Percentiles rank a stretch among this genome's conserved stretches.
These are phyloP conservation scores for Circinella minor DNA, from an alignment of 371 early-diverging fungal species.

Conservation along the genomic window DNA sequence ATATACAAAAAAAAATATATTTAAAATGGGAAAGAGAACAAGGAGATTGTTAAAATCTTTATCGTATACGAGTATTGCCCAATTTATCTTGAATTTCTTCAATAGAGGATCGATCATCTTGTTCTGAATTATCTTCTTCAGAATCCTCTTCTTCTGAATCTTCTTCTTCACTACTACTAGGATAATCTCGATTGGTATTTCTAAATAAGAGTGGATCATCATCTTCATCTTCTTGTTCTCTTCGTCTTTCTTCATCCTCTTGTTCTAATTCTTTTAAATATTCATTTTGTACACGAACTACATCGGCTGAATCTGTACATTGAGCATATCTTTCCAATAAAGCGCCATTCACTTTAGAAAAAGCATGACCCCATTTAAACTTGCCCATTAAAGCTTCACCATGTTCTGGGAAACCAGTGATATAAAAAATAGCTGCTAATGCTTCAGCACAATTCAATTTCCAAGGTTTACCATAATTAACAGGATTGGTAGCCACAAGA, in stretches of 20 bases:
- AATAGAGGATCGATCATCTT: constrained; percentile 23
- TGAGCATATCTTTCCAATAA: constrained; percentile 80
- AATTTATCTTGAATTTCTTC: constrained; percentile 24
- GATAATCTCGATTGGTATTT: constrained; percentile 58
- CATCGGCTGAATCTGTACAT: constrained; percentile 86
- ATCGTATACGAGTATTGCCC: constrained; percentile 24
- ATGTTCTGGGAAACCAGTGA: constrained; percentile 86
- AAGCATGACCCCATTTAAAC: constrained; percentile 98
- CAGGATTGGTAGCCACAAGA: constrained; percentile 98
- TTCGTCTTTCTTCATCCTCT: constrained; percentile 40
- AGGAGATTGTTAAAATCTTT: not conserved
- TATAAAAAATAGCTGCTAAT: constrained; percentile 94
- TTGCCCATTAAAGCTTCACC: constrained; percentile 88
- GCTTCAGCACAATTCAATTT: constrained; percentile 99
- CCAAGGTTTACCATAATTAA: constrained; percentile 99
- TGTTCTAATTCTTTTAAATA: constrained; percentile 71
- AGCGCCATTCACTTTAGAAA: constrained; percentile 81
- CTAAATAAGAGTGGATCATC: constrained; percentile 41
- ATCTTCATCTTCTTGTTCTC: constrained; percentile 17
- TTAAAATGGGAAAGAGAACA: not conserved
- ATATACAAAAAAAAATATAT: not conserved
- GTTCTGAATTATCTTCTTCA: constrained; percentile 32
- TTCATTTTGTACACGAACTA: constrained; percentile 85
- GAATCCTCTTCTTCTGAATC: constrained; percentile 40
- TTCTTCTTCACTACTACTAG: constrained; percentile 42